Base-by-base conservation (phyloP, 805 yeast species). In the Scheffersomyces amazonensis region DNA sequence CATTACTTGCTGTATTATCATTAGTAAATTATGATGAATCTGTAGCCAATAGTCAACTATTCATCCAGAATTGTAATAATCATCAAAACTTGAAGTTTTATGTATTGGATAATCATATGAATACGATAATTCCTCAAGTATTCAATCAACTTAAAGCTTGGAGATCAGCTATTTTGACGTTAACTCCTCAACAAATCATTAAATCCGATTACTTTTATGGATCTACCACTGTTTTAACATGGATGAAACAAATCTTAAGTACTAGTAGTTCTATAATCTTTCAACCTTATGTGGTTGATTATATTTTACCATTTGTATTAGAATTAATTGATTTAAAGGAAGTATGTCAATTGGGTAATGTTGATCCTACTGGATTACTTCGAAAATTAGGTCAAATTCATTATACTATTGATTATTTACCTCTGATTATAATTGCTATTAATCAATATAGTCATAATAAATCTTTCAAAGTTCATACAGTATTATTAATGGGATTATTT, bases 301-400 rank as follows among this genome's bases (percentile, higher is more conserved):
- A 75, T 36, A 70, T 89, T 20, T 59, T 87, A 1, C 96, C 96
- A 19, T 81, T 86, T 44, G 63, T 88, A 40, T 66, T 87, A 51
- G 66, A 73, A 13, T 62, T 88, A 33, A 76, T 80, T 36, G 74
- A 71, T 32, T 74, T 85, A 68, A 80, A 87, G 42, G 97, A 91
- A 44, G 87, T 87, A 11, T 85, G 95, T 47, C 87, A 84, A 47
- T 59, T 85, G 40, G 82, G 83, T 0, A 73, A 73, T 22, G 59
- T 85, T 9, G 70, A 71, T 28, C 85, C 91, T 0, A 68, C 75
- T 2, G 50, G 41, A 46, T 77, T 48, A 37, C 77, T 48, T 49
- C 70, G 40, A 50, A 56, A 41, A 48, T 81, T 52, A 42, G 83
- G 73, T 1, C 73, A 69, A 42, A 59, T 67, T 17, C 64, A 68